Evolutionary conservation across 2,329 filamentous ascomycete genomes (phyloP).

Genomic region (Arthrobotrys sphaeroides): DNA sequence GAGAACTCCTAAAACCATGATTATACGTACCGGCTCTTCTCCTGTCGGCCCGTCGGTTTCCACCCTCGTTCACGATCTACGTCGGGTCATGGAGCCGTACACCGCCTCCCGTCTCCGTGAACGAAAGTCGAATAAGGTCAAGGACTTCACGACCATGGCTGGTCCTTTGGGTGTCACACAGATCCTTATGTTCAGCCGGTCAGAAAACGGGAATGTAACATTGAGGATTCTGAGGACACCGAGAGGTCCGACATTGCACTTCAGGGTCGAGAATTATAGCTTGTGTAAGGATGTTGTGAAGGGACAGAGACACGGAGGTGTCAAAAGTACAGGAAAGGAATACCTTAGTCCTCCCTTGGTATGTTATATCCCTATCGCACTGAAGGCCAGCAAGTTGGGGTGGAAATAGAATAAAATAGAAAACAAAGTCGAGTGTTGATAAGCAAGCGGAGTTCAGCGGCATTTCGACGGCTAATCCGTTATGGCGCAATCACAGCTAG

Average conservation of each 20-base stretch:
- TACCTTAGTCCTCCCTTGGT: slow-evolving; percentile 84
- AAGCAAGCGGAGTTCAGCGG: background rate
- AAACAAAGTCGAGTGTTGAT: background rate
- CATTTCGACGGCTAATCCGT: background rate
- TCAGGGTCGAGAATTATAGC: slow-evolving; percentile 93
- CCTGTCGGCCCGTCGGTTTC: slow-evolving; percentile 91
- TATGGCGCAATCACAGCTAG: slow-evolving; percentile 67
- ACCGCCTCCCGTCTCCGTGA: slow-evolving; percentile 91
- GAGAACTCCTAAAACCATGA: slow-evolving; percentile 91
- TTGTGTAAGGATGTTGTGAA: slow-evolving; percentile 88
- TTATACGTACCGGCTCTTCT: slow-evolving; percentile 93
- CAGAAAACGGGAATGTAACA: slow-evolving; percentile 89
- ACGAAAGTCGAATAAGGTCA: slow-evolving; percentile 83
- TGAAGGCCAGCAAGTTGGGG: too few species aligned
- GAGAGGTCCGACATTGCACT: slow-evolving; percentile 90
- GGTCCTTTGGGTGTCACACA: slow-evolving; percentile 93
- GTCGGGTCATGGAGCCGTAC: slow-evolving; percentile 93
- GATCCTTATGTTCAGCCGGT: slow-evolving; percentile 90
- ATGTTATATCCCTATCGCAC: slow-evolving; percentile 55
- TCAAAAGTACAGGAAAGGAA: slow-evolving; percentile 80
- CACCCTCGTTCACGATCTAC: slow-evolving; percentile 89
- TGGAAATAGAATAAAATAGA: too few species aligned
- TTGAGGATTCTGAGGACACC: slow-evolving; percentile 87
- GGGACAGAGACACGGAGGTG: slow-evolving; percentile 66
- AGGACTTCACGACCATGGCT: slow-evolving; percentile 95